phyloP scores from a whole-genome alignment of 2,329 filamentous ascomycete species.

The Balansia obtecta region DNA sequence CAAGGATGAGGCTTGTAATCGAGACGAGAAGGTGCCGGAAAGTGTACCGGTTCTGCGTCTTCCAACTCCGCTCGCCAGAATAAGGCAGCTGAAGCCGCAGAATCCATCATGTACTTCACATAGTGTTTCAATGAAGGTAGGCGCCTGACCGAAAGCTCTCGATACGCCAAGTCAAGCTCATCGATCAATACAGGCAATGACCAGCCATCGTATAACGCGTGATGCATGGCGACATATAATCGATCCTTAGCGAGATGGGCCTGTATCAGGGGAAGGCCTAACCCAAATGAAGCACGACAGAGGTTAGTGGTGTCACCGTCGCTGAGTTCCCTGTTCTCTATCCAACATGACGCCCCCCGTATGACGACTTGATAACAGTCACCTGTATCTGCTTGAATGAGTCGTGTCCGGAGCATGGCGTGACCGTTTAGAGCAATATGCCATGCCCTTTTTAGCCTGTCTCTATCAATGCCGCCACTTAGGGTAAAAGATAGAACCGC shows the following conservation, averaged over 20 bases:
- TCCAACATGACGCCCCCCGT: not conserved
- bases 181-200: not conserved
- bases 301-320: not conserved
- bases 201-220: slow-evolving; percentile 1
- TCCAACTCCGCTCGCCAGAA: not conserved
- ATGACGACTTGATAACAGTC: not conserved
- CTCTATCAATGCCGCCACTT: not conserved
- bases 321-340: not conserved
- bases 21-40: not conserved
- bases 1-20: not conserved
- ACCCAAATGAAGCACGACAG: not conserved
- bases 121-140: not conserved
- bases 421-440: not conserved
- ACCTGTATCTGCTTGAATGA: not conserved
- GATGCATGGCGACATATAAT: not conserved
- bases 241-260: not conserved
- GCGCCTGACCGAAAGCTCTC: not conserved
- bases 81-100: not conserved
- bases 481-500: not conserved
- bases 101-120: not conserved
- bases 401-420: not conserved
- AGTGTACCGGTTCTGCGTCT: not conserved
- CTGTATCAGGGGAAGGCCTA: not conserved
- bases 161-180: not conserved
- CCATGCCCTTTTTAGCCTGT: not conserved